phyloP scores from a whole-genome alignment of 169 alveolate genomes.

The Plasmodium gaboni region DNA sequence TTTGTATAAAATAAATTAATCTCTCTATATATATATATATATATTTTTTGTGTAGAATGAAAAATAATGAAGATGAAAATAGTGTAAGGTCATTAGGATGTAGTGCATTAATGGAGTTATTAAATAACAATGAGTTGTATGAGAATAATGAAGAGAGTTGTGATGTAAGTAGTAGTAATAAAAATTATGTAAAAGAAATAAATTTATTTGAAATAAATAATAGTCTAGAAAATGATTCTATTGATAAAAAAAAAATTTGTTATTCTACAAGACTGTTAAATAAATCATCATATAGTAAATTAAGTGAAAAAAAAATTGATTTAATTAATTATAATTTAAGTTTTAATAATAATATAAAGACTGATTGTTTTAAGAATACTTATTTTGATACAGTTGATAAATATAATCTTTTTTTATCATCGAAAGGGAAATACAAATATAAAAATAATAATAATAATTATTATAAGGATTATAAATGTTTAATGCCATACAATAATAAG shows the following conservation, averaged over 20 bases:
- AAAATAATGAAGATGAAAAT: constrained; percentile 7
- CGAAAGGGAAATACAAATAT: neutral
- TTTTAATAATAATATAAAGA: constrained; percentile 11
- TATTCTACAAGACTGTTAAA: constrained; percentile 3
- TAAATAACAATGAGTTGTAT: constrained; percentile 15
- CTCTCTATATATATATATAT: too few species aligned
- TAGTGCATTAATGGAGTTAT: constrained; percentile 25
- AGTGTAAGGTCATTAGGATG: constrained; percentile 31
- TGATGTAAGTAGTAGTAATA: neutral
- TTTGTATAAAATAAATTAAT: too few species aligned
- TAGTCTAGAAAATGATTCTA: neutral
- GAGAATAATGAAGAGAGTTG: neutral
- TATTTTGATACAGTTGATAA: constrained; percentile 12
- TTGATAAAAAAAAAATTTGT: neutral
- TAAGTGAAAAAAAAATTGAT: constrained; percentile 10
- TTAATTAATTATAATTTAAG: constrained; percentile 1
- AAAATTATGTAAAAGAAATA: constrained; percentile 3
- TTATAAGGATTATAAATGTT: neutral
- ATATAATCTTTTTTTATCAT: constrained; percentile 13
- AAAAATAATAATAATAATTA: neutral
- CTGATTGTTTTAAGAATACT: constrained; percentile 9
- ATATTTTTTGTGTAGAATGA: neutral
- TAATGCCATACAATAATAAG: neutral
- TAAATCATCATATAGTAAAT: constrained; percentile 3
- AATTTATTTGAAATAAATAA: constrained; percentile 13